Evolutionary conservation across 257 asterid species (phyloP).

Genomic region (Nemophila menziesii): DNA sequence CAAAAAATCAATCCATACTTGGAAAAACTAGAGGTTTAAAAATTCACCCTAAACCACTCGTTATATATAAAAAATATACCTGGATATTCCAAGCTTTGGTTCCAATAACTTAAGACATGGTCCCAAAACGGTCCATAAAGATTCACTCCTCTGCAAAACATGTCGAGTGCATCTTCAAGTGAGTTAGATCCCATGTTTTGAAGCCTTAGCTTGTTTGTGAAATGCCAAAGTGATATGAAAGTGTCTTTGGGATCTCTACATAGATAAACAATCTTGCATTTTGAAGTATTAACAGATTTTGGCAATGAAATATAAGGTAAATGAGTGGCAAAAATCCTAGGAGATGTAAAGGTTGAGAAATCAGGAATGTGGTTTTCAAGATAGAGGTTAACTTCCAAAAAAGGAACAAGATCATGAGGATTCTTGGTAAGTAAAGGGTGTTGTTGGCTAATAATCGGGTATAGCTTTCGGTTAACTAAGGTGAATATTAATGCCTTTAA

Average conservation of each 20-base stretch:
- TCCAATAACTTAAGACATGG: slow-evolving; percentile 10
- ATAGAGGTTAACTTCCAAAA: background rate
- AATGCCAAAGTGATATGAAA: slow-evolving; percentile 11
- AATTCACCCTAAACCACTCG: too few relatives aligned
- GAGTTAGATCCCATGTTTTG: background rate
- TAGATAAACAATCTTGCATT: slow-evolving; percentile 8
- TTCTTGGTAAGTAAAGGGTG: slow-evolving; percentile 14
- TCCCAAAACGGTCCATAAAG: slow-evolving; percentile 12
- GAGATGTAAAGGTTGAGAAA: background rate
- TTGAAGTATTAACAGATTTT: background rate
- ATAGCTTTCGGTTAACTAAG: background rate
- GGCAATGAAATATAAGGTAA: slow-evolving; percentile 4
- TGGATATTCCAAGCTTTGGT: slow-evolving; percentile 5
- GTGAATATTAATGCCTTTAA: slow-evolving; percentile 12
- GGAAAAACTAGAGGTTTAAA: too few relatives aligned
- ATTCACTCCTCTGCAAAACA: slow-evolving; percentile 9
- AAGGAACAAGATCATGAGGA: slow-evolving; percentile 13
- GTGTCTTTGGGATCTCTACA: slow-evolving; percentile 11
- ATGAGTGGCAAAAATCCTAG: slow-evolving; percentile 9
- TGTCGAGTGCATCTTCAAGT: slow-evolving; percentile 5
- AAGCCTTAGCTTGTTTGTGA: slow-evolving; percentile 2
- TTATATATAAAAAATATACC: slow-evolving; percentile 11
- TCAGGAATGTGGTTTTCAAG: background rate
- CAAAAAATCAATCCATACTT: too few relatives aligned
- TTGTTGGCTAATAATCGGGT: background rate